Base-by-base conservation (phyloP, 108 stramenopile species). In the Cyclotella baltica region DNA sequence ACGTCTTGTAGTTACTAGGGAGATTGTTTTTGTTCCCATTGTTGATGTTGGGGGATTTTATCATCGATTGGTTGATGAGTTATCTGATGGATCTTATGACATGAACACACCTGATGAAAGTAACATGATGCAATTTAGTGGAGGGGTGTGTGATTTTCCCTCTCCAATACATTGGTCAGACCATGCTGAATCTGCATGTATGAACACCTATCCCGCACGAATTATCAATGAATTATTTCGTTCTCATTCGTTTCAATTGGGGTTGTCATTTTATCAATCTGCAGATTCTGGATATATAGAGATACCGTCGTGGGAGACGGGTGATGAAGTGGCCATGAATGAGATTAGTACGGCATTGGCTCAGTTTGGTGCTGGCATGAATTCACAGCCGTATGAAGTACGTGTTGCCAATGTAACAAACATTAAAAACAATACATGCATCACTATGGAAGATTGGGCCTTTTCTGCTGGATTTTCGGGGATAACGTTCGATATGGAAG, bases 251-350 rank as follows among this genome's bases (percentile, higher is more conserved):
- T 95, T 98, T 77, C 98, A 98, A 81, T 62, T 97, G 28, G 87
- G 91, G 16, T 31, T 99, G n/a, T 97, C 99, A 16, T 98, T 98
- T 68, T 98, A 99, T 83, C 98, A 90, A 1, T 46, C 71, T 15
- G 43, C 71, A 29, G 3, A 1, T 36, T 18, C 8, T 92, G 92
- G 96, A 92, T 77, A 93, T 89, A 34, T 89, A 96, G 53, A 93
- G 82, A 13, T 99, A 93, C 87, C 98, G 79, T 69, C 70, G 48
- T 55, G 66, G 11, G 84, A 74, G 48, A 91, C 75, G 70, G 97
- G 74, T 86, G 89, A 96, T 47, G 40, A 81, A 28, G 91, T 89
- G 30, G 92, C 91, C 34, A 81, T 81, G 80, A 29, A 47, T 15
- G 75, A 81, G 11, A 70, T 77, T 15, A 40, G 61, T 43, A 37